Evolutionary conservation across 1,284 basidiomycete genomes (phyloP).

Genomic region (Cerrena zonata): DNA sequence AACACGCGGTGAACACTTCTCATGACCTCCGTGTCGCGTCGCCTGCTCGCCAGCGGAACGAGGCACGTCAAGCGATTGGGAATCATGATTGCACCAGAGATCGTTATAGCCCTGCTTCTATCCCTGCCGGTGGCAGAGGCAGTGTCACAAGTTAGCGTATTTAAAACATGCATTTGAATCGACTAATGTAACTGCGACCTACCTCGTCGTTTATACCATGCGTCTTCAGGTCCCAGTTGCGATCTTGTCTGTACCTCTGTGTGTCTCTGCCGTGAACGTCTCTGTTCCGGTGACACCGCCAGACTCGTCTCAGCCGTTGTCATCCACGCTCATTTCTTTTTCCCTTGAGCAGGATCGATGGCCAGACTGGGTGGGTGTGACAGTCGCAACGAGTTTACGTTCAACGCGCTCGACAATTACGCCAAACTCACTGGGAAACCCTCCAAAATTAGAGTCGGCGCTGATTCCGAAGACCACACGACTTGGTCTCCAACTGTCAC

Average conservation of each 20-base stretch:
- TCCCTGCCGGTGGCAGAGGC: not conserved
- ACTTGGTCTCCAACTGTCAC: conserved; percentile 40
- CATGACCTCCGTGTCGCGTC: not conserved
- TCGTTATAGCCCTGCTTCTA: not conserved
- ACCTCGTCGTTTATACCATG: not conserved
- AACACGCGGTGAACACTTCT: not conserved
- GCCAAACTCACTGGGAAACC: conserved; percentile 48
- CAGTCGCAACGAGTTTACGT: conserved; percentile 48
- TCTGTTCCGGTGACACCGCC: conserved; percentile 21
- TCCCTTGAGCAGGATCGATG: conserved; percentile 69
- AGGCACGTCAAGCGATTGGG: not conserved
- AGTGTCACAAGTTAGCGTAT: not conserved
- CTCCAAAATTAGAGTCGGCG: conserved; percentile 58
- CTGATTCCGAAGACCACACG: conserved; percentile 59
- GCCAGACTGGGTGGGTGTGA: conserved; percentile 56
- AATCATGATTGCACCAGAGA: not conserved
- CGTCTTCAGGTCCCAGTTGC: not conserved
- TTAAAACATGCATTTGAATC: not conserved
- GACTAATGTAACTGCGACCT: too few species aligned
- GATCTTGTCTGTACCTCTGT: not conserved
- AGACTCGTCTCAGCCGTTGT: conserved; percentile 18
- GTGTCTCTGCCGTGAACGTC: conserved; percentile 16
- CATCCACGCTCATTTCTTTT: conserved; percentile 45
- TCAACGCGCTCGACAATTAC: conserved; percentile 52
- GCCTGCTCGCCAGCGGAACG: not conserved